Evolutionary conservation across 1,284 basidiomycete genomes (phyloP).

Genomic region (Hypsizygus ulmarius): DNA sequence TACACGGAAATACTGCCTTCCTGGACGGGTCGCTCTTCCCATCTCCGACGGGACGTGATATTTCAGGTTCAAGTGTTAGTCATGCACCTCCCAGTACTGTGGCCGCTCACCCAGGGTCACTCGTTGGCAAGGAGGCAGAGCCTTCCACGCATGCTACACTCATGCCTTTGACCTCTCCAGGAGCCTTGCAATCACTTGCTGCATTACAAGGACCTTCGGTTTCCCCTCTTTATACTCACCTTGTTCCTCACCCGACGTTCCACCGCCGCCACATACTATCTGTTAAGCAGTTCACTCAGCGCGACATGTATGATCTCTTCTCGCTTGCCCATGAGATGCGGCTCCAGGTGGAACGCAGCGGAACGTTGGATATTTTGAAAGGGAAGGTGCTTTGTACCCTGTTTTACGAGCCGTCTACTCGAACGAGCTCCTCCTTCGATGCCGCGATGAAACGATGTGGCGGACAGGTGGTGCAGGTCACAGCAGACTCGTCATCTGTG

Average conservation of each 20-base stretch:
- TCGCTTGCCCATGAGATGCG: constrained; percentile 96
- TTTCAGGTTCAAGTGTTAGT: constrained; percentile 67
- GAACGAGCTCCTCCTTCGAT: constrained; percentile 97
- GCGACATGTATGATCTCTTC: constrained; percentile 94
- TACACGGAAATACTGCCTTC: constrained; percentile 90
- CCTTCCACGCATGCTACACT: constrained; percentile 24
- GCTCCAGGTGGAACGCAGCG: constrained; percentile 90
- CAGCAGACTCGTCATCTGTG: constrained; percentile 83
- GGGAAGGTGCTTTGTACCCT: constrained; percentile 93
- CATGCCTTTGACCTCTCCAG: constrained; percentile 28
- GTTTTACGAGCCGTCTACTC: constrained; percentile 98
- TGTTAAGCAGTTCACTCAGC: constrained; percentile 90
- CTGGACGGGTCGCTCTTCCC: constrained; percentile 84
- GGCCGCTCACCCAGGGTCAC: constrained; percentile 15
- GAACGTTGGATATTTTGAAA: constrained; percentile 85
- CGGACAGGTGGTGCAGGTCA: constrained; percentile 89
- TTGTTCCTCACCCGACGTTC: constrained; percentile 44
- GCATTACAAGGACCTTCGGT: constrained; percentile 26
- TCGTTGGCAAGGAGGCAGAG: constrained; percentile 28
- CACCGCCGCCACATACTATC: constrained; percentile 86
- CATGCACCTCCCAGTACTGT: constrained; percentile 36
- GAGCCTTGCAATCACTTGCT: constrained; percentile 24
- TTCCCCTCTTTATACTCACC: constrained; percentile 35
- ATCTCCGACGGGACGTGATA: constrained; percentile 70
- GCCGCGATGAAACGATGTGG: constrained; percentile 98